Evolutionary conservation across 1,284 basidiomycete species (phyloP).

Genomic region (Somion occarium): DNA sequence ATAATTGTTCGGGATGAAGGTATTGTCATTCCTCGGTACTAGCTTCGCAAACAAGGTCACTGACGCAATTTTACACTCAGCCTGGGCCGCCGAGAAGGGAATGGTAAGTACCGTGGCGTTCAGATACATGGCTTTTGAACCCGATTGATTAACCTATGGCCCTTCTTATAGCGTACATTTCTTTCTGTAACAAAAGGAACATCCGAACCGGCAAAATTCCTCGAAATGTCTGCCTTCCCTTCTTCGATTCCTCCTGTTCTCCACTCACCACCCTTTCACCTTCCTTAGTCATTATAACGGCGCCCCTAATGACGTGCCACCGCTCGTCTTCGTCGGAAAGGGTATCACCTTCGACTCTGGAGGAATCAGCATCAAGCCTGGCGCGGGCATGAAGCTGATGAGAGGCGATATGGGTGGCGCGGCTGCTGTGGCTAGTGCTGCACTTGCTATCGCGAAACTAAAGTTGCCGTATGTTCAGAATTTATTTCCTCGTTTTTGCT

Average conservation of each 20-base stretch:
- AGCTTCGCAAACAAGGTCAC: too few species aligned
- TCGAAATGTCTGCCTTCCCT: conserved; percentile 65
- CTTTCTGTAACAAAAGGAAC: conserved; percentile 85
- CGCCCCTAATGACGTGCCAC: conserved; percentile 50
- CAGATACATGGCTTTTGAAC: not conserved
- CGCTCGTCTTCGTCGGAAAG: conserved; percentile 82
- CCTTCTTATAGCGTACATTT: conserved; percentile 60
- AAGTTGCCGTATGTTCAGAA: conserved; percentile 56
- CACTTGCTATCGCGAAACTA: conserved; percentile 78
- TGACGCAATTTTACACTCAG: conserved; percentile 29
- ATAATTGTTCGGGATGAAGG: conserved; percentile 75
- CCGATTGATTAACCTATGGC: not conserved
- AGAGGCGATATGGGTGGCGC: conserved; percentile 87
- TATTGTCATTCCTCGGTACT: too few species aligned
- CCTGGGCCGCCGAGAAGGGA: conserved; percentile 77
- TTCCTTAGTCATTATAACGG: conserved; percentile 74
- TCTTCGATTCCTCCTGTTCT: not conserved
- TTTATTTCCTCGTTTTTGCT: too few species aligned
- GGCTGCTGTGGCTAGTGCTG: conserved; percentile 70
- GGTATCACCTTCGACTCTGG: conserved; percentile 89
- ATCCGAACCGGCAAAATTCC: conserved; percentile 79
- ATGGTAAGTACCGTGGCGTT: conserved; percentile 48
- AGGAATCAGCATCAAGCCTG: conserved; percentile 84
- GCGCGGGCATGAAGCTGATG: conserved; percentile 77
- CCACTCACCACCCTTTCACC: not conserved